A percentile compares a stretch with the other conserved stretches of the same genome.
Evolutionary conservation across 2,329 filamentous ascomycete species (phyloP).

Genomic region (Alternaria solani): DNA sequence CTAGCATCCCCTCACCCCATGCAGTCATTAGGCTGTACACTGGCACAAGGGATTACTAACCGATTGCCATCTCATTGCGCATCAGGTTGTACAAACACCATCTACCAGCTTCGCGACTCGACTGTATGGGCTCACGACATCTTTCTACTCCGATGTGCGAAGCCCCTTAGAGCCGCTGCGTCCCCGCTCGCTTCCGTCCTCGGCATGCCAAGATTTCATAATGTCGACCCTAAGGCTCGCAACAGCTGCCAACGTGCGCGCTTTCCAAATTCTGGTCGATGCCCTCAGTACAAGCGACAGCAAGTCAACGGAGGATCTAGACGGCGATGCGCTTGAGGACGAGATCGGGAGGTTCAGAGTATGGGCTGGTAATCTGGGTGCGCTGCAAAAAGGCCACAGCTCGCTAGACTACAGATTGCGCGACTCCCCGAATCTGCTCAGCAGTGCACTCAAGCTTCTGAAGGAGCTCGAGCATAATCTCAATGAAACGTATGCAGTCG

Average conservation of each 20-base stretch:
- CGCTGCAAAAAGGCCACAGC: conserved; percentile 49
- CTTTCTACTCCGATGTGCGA: neutral
- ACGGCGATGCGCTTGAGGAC: conserved; percentile 43
- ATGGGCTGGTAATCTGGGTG: conserved; percentile 48
- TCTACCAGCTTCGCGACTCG: conserved; percentile 1
- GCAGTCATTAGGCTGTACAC: neutral
- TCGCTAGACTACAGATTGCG: conserved; percentile 50
- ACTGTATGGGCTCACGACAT: neutral
- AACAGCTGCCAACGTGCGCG: conserved; percentile 40
- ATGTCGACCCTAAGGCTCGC: conserved; percentile 41
- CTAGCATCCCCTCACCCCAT: conserved; percentile 15
- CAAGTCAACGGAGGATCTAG: conserved; percentile 27
- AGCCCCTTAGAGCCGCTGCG: neutral
- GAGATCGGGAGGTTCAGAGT: conserved; percentile 50
- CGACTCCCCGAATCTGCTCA: conserved; percentile 45
- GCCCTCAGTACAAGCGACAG: conserved; percentile 26
- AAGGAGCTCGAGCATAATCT: conserved; percentile 44
- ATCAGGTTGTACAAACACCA: conserved; percentile 9
- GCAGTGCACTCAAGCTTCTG: conserved; percentile 46
- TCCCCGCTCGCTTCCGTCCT: neutral
- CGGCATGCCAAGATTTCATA: conserved; percentile 21
- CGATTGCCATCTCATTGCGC: neutral
- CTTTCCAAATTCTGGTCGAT: conserved; percentile 37
- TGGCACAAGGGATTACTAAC: conserved; percentile 4
- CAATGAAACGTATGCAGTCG: conserved; percentile 35